Evolutionary conservation across 176 grass and related monocot species (phyloP).

Genomic region (Alopecurus myosuroides): DNA sequence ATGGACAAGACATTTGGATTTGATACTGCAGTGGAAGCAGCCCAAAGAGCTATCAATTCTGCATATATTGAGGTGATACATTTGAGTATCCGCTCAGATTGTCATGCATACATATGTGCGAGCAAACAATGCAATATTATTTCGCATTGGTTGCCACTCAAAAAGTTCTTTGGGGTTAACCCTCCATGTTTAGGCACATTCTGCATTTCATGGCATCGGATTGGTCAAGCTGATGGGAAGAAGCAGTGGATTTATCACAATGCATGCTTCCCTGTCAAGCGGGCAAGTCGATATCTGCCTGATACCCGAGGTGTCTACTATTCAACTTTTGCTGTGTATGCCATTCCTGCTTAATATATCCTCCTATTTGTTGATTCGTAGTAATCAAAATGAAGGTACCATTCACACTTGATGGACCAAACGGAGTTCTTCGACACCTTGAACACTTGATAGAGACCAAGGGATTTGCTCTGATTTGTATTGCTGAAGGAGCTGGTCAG

Average conservation of each 20-base stretch:
- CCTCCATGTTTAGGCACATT: constrained; percentile 60
- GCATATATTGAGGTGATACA: constrained; percentile 91
- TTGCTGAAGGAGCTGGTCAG: constrained; percentile 97
- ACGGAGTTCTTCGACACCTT: constrained; percentile 77
- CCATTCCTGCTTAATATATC: neutral
- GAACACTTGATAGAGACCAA: constrained; percentile 83
- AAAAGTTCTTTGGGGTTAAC: neutral
- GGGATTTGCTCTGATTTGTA: constrained; percentile 86
- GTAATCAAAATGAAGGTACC: constrained; percentile 61
- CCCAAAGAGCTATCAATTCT: constrained; percentile 96
- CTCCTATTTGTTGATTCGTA: neutral
- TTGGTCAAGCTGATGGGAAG: constrained; percentile 95
- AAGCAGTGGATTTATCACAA: constrained; percentile 96
- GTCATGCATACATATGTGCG: neutral
- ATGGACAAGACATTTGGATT: constrained; percentile 99
- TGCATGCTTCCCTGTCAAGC: constrained; percentile 97
- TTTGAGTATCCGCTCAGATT: constrained; percentile 2
- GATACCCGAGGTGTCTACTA: constrained; percentile 79
- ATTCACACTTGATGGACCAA: constrained; percentile 71
- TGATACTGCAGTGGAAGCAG: constrained; percentile 96
- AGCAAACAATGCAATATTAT: constrained; percentile 6
- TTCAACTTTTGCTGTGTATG: constrained; percentile 23
- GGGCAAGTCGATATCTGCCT: constrained; percentile 94
- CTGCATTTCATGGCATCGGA: constrained; percentile 93
- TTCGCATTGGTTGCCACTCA: neutral